phyloP scores from a whole-genome alignment of 2,329 filamentous ascomycete genomes.

The Fusarium austroafricanum region DNA sequence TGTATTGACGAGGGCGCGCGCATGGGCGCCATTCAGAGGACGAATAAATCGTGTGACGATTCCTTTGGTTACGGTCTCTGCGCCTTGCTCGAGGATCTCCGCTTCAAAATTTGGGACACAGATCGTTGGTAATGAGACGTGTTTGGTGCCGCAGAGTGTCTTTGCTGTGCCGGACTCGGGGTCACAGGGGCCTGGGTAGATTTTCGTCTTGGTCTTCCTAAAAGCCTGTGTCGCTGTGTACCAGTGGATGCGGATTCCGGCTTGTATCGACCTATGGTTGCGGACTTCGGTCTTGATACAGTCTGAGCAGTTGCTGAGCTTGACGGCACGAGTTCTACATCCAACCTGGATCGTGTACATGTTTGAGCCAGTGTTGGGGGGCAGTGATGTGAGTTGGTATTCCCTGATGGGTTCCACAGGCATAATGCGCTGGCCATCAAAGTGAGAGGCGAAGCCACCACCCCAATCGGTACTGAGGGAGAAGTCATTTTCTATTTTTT shows the following conservation, averaged over 20 bases:
- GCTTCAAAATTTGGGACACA: background rate
- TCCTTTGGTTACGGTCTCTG: background rate
- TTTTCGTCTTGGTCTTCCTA: too few species aligned
- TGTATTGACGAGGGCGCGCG: background rate
- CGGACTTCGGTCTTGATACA: background rate
- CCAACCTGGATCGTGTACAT: slow-evolving; percentile 1
- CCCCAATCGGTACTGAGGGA: background rate
- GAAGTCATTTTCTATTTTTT: background rate
- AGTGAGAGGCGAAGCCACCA: background rate
- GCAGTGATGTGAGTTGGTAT: background rate
- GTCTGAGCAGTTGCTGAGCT: background rate
- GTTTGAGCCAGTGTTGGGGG: background rate
- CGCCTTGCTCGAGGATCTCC: background rate
- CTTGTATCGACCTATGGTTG: background rate
- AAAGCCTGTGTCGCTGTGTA: background rate
- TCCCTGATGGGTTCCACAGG: background rate
- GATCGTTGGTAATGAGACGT: too few species aligned
- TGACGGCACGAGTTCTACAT: slow-evolving; percentile 1
- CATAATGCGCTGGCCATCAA: too few species aligned
- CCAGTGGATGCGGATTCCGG: slow-evolving; percentile 5
- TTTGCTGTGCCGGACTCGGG: too few species aligned
- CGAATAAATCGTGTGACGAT: slow-evolving; percentile 12
- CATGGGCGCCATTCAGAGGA: slow-evolving; percentile 4
- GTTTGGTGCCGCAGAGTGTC: too few species aligned
- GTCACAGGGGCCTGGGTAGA: too few species aligned